Conservation (phyloP, 2,329 filamentous ascomycete genomes). For the Fusarium mangiferae region DNA sequence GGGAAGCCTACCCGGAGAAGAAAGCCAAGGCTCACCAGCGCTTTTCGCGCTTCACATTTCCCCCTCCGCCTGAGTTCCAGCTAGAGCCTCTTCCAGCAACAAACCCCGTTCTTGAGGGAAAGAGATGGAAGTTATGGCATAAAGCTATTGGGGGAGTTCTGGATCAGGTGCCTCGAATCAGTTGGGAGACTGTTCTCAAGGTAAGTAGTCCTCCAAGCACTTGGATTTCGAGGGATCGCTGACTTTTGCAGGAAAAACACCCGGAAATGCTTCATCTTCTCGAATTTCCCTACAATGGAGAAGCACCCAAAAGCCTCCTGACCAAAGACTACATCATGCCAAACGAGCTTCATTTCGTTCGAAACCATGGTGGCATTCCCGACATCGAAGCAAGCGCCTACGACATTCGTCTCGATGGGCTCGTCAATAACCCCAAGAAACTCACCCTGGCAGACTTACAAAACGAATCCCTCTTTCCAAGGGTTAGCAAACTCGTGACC, state of each 20-base stretch:
- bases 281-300: constrained; percentile 72
- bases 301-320: constrained; percentile 68
- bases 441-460: constrained; percentile 69
- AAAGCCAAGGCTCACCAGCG: constrained; percentile 68
- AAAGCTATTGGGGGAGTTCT: constrained; percentile 56
- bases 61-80: constrained; percentile 63
- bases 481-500: constrained; percentile 66
- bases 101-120: constrained; percentile 66
- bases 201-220: no score
- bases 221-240: no score
- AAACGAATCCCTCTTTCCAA: constrained; percentile 68
- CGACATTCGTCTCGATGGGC: constrained; percentile 66
- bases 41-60: constrained; percentile 40
- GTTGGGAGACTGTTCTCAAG: constrained; percentile 63
- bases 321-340: constrained; percentile 67
- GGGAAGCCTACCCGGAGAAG: constrained; percentile 76
- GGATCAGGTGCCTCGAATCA: constrained; percentile 63
- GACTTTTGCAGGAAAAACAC: constrained; percentile 68
- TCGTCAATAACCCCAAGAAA: constrained; percentile 66
- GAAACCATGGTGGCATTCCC: constrained; percentile 78
- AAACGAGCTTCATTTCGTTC: constrained; percentile 70
- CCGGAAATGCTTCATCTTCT: constrained; percentile 70
- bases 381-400: constrained; percentile 67
- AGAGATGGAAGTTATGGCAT: constrained; percentile 69
- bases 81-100: constrained; percentile 64